Percentiles rank a stretch among this genome's conserved stretches.
phyloP scores from a whole-genome alignment of 2,329 filamentous ascomycete species.

The Rugonectria rugulosa region DNA sequence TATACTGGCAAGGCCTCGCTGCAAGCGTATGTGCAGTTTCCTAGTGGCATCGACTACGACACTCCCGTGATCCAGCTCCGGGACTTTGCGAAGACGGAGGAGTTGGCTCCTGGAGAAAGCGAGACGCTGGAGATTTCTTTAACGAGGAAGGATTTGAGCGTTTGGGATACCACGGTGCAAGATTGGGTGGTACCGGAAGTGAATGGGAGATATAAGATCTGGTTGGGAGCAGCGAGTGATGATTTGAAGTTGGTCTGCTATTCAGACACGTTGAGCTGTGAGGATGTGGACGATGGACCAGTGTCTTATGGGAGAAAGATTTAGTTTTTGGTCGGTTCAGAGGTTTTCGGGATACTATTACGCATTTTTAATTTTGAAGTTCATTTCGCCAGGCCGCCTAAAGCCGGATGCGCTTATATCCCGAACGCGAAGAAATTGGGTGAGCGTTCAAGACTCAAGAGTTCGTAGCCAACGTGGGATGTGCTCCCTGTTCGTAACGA shows the following conservation, averaged over 20 bases:
- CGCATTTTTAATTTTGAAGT: too few species aligned
- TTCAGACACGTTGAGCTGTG: conserved; percentile 40
- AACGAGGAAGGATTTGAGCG: conserved; percentile 74
- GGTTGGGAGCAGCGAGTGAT: conserved; percentile 51
- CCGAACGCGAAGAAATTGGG: too few species aligned
- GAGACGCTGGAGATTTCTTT: conserved; percentile 63
- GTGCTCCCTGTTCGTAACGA: too few species aligned
- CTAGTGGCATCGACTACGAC: conserved; percentile 53
- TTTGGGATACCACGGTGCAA: conserved; percentile 72
- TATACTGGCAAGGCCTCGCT: conserved; percentile 54
- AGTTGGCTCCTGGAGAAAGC: conserved; percentile 61
- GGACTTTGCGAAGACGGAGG: conserved; percentile 73
- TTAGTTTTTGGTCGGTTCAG: neutral
- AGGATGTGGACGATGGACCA: conserved; percentile 12
- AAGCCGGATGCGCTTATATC: too few species aligned
- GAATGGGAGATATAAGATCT: conserved; percentile 48
- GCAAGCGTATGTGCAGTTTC: conserved; percentile 57
- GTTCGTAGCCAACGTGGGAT: too few species aligned
- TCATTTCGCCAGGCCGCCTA: too few species aligned
- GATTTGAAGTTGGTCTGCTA: conserved; percentile 42
- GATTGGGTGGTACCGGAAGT: conserved; percentile 68
- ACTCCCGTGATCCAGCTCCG: conserved; percentile 74
- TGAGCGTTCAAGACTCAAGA: too few species aligned
- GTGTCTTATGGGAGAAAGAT: neutral
- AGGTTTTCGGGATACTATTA: too few species aligned